Base-by-base conservation (phyloP, 495 filamentous ascomycete genomes). In the Penicillium lagena region DNA sequence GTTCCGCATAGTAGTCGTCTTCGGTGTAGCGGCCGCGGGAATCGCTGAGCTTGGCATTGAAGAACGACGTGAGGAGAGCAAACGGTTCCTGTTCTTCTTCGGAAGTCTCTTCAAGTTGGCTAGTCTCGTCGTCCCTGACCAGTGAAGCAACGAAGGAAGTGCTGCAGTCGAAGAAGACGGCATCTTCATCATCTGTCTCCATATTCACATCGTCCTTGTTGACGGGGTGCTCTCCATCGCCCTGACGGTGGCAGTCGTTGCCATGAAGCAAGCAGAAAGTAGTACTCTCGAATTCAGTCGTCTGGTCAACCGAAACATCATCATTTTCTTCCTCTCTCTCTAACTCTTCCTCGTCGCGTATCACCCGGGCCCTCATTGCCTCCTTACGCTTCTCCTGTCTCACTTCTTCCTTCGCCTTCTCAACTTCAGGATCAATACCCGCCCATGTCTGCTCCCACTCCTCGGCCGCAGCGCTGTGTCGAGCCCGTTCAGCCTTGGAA, bases 1-100 rank as follows among this genome's bases (percentile, higher is more conserved):
- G 33, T 37, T 71, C 64, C 12, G 11, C 13, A 4, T 39, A 27
- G 14, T 65, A 33, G 32, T 68, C 66, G 2, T 59, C 40, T 2
- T 22, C 2, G 1, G 51, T 66, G 17, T 67, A 71, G 0, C 36
- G 50, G 7, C 52, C 55, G 15, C 38, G 42, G 7, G 35, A 33
- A 12, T 55, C 45, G 35, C 35, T 42, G 29, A 66, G 49, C 27
- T 64, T 68, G 4, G 37, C 15, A 6, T 55, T 37, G 46, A 63
- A 62, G 45, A 54, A 58, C 7, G 55, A 50, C 14, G 57, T 31
- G 28, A 68, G 58, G 8, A 54, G 45, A 7, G 9, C 28, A 5
- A 67, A 12, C 17, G 50, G 14, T 5, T 38, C 39, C 8, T 30
- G 8, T 11, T 9, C 36, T 27, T 29, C 34, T 10, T 17, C 3